A percentile compares a stretch with the other conserved stretches of the same genome.
Evolutionary conservation across 192 early-diverging fungal genomes (phyloP).

Genomic region (Coemansia asiatica): DNA sequence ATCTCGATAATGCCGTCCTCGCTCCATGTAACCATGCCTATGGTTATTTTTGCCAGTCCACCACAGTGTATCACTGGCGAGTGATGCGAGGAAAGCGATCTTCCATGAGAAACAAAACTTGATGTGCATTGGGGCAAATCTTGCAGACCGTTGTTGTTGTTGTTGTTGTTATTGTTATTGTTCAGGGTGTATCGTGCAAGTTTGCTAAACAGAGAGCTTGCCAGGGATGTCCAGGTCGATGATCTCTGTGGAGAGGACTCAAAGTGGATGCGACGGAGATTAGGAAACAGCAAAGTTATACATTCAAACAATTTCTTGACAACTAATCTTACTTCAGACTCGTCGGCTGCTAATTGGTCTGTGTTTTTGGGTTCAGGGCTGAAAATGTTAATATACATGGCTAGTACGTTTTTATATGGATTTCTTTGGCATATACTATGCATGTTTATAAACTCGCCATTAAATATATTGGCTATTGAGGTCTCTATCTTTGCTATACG

Average conservation of each 20-base stretch:
- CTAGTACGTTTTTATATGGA: neutral
- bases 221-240: neutral
- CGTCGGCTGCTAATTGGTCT: neutral
- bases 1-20: neutral
- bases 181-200: neutral
- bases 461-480: neutral
- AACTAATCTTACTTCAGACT: neutral
- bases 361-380: neutral
- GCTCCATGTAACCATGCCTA: conserved; percentile 2
- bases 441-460: neutral
- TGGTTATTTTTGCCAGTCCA: neutral
- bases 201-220: neutral
- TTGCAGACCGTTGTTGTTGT: neutral
- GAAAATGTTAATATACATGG: neutral
- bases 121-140: neutral
- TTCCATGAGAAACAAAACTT: neutral
- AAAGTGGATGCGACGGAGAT: neutral
- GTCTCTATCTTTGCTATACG: neutral
- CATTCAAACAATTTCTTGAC: neutral
- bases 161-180: too few species aligned
- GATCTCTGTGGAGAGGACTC: neutral
- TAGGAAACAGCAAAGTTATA: neutral
- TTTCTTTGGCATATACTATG: neutral
- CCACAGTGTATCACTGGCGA: neutral
- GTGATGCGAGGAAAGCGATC: neutral